Conservation (phyloP, 768 basidiomycete species). For the Naganishia friedmannii region DNA sequence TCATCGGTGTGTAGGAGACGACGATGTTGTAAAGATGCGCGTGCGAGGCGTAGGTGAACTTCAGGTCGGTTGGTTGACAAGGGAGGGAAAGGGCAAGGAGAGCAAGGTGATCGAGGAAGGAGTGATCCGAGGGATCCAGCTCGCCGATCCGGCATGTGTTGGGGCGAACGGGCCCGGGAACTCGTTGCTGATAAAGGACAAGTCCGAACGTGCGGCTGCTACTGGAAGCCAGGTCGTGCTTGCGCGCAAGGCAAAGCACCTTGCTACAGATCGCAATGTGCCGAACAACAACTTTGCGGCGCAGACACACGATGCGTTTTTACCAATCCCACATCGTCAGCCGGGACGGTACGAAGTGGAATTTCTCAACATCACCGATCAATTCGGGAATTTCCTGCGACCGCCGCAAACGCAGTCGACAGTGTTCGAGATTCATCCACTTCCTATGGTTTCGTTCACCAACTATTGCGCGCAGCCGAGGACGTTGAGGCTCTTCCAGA, state of each 20-base stretch:
- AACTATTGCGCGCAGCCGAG: constrained; percentile 40
- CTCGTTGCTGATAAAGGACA: constrained; percentile 29
- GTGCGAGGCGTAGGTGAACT: constrained; percentile 45
- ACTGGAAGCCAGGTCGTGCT: constrained; percentile 11
- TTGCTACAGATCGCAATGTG: neutral
- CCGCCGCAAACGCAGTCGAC: constrained; percentile 26
- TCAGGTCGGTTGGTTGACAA: constrained; percentile 40
- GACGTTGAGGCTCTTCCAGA: constrained; percentile 41
- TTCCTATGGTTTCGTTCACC: constrained; percentile 23
- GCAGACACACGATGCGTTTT: constrained; percentile 8
- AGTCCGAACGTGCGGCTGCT: neutral
- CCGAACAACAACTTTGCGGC: neutral
- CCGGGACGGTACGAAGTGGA: constrained; percentile 64
- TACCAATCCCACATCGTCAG: constrained; percentile 23
- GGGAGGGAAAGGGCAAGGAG: constrained; percentile 30
- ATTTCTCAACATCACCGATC: constrained; percentile 67
- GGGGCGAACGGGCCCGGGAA: neutral
- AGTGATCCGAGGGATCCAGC: constrained; percentile 46
- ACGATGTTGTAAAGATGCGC: constrained; percentile 41
- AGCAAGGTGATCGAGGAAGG: constrained; percentile 33
- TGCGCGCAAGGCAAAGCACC: neutral
- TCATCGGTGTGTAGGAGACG: constrained; percentile 43
- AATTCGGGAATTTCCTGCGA: constrained; percentile 69
- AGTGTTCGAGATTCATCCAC: constrained; percentile 14
- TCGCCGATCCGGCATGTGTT: neutral